Percentiles rank a stretch among this genome's conserved stretches.
Evolutionary conservation across 352 stramenopile genomes (phyloP).

Genomic region (Phytophthora brassicae): DNA sequence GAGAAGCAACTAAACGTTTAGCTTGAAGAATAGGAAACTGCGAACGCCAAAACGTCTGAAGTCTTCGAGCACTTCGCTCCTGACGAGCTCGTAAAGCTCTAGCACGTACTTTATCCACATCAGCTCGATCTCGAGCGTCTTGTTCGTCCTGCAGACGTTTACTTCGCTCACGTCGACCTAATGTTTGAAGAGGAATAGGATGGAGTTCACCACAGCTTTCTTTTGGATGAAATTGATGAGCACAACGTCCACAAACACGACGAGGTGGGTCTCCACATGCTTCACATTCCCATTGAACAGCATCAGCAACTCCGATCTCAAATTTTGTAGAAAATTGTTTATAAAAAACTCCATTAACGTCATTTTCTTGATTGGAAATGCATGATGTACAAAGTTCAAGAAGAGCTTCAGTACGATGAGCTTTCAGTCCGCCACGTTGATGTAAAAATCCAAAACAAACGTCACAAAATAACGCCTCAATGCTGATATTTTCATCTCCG

Average conservation of each 20-base stretch:
- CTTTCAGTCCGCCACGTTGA: slow-evolving; percentile 42
- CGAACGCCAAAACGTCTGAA: slow-evolving; percentile 61
- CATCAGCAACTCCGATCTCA: slow-evolving; percentile 11
- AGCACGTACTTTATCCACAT: slow-evolving; percentile 47
- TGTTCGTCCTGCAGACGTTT: slow-evolving; percentile 38
- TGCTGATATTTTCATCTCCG: slow-evolving; percentile 9
- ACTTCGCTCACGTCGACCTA: slow-evolving; percentile 39
- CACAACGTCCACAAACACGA: slow-evolving; percentile 52
- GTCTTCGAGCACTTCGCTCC: slow-evolving; percentile 32
- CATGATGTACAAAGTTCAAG: slow-evolving; percentile 54
- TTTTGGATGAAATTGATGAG: slow-evolving; percentile 35
- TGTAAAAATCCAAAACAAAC: slow-evolving; percentile 67
- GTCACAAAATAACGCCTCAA: slow-evolving; percentile 57
- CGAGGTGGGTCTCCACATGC: slow-evolving; percentile 22
- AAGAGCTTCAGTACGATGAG: slow-evolving; percentile 40
- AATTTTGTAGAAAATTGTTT: background rate
- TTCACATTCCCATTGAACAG: slow-evolving; percentile 56
- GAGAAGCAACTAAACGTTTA: slow-evolving; percentile 19
- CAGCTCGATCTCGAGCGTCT: slow-evolving; percentile 45
- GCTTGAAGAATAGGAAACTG: slow-evolving; percentile 39
- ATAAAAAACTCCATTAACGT: slow-evolving; percentile 1
- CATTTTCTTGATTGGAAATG: slow-evolving; percentile 17
- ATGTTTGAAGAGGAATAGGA: slow-evolving; percentile 37
- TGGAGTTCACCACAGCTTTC: slow-evolving; percentile 50
- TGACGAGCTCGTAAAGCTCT: slow-evolving; percentile 27